These are phyloP conservation scores for Hortaea werneckii DNA, from an alignment of 2,329 filamentous ascomycete genomes.

Conservation along the genomic window DNA sequence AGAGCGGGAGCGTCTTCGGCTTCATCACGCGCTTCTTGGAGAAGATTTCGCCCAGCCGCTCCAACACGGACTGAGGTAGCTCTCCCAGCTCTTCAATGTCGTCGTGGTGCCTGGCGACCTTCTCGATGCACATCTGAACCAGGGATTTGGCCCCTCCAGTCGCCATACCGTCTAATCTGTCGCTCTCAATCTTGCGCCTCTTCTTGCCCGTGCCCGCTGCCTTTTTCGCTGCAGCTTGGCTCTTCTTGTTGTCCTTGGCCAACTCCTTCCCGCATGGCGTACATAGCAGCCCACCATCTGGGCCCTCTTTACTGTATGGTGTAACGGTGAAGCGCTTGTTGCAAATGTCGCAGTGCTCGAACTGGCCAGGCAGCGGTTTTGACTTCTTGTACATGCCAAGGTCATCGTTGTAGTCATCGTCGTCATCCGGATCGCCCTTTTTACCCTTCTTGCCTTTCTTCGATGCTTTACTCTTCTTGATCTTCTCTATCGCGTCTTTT, in stretches of 20 bases:
- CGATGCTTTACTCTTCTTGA: conserved; percentile 33
- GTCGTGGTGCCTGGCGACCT: conserved; percentile 52
- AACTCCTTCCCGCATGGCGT: conserved; percentile 67
- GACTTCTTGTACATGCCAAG: conserved; percentile 46
- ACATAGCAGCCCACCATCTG: conserved; percentile 79
- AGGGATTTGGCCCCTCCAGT: conserved; percentile 58
- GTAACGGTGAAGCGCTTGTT: conserved; percentile 87
- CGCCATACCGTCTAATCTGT: conserved; percentile 66
- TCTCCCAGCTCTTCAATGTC: conserved; percentile 57
- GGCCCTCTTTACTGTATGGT: conserved; percentile 71
- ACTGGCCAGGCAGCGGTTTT: conserved; percentile 65
- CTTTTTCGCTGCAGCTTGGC: conserved; percentile 49
- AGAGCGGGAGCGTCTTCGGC: conserved; percentile 38
- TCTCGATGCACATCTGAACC: conserved; percentile 54
- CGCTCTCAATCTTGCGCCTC: conserved; percentile 70
- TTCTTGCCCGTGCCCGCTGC: conserved; percentile 48
- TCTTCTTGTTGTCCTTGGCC: conserved; percentile 53
- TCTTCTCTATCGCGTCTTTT: conserved; percentile 33
- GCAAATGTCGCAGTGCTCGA: conserved; percentile 80
- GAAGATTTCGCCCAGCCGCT: conserved; percentile 52
- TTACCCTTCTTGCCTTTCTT: conserved; percentile 30
- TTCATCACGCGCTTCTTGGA: conserved; percentile 53
- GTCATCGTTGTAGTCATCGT: conserved; percentile 35
- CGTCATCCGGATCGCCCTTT: conserved; percentile 35
- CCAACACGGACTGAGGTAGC: conserved; percentile 46